phyloP scores from a whole-genome alignment of 2,329 filamentous ascomycete species.

The Monilinia laxa region DNA sequence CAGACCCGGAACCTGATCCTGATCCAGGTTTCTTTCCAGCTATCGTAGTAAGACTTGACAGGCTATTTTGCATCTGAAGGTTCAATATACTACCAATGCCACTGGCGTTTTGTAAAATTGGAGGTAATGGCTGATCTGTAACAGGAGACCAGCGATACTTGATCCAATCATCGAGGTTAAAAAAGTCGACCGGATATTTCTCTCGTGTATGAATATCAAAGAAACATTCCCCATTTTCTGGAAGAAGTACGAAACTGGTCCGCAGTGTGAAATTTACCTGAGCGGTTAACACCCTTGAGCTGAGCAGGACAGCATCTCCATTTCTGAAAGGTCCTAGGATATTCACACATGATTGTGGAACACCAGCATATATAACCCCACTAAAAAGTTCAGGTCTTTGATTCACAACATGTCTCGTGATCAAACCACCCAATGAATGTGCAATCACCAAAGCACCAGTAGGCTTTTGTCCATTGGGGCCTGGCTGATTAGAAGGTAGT shows the following conservation, averaged over 20 bases:
- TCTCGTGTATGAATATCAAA: constrained; percentile 73
- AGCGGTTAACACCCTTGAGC: constrained; percentile 84
- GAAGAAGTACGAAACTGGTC: constrained; percentile 80
- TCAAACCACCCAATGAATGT: constrained; percentile 83
- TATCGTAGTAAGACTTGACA: constrained; percentile 38
- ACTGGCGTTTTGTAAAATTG: constrained; percentile 42
- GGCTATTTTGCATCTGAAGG: constrained; percentile 27
- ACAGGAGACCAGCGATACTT: constrained; percentile 77
- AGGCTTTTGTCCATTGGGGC: constrained; percentile 45
- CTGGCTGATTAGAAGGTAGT: constrained; percentile 69
- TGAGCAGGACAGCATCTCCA: constrained; percentile 88
- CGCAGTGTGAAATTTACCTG: constrained; percentile 91
- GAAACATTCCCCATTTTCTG: constrained; percentile 85
- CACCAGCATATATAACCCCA: constrained; percentile 81
- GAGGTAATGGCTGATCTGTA: constrained; percentile 63
- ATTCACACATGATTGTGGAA: constrained; percentile 84
- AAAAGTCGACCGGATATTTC: constrained; percentile 81
- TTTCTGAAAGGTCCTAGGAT: constrained; percentile 87
- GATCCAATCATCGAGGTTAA: constrained; percentile 75
- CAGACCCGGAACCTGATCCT: constrained; percentile 23
- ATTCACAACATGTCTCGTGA: constrained; percentile 86
- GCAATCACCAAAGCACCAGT: constrained; percentile 79
- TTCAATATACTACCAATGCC: constrained; percentile 44
- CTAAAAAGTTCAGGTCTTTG: constrained; percentile 79
- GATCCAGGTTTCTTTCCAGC: constrained; percentile 34